Conservation (phyloP, 2,329 filamentous ascomycete species). For the Penicillium sp. region DNA sequence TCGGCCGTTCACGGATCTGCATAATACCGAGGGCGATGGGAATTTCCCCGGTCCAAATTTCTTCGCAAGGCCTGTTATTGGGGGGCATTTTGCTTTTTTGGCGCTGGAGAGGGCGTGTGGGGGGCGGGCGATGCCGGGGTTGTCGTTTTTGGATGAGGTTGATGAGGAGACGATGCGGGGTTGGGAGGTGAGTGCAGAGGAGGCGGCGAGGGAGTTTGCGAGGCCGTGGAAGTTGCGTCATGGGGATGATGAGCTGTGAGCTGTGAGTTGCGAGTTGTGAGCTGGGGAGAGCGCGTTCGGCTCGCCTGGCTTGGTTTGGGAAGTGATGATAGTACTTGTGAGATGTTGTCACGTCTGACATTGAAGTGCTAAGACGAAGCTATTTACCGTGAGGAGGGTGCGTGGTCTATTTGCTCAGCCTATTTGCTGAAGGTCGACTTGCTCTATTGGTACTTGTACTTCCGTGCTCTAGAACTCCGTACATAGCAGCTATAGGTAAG, state of each 20-base stretch:
- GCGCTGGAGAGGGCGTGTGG: conserved; percentile 79
- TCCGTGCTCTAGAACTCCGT: background rate
- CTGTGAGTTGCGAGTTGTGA: background rate
- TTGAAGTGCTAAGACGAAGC: background rate
- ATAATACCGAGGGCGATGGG: conserved; percentile 76
- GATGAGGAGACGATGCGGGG: conserved; percentile 25
- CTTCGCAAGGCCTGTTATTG: conserved; percentile 80
- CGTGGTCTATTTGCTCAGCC: background rate
- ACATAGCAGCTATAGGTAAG: background rate
- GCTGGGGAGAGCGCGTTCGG: background rate
- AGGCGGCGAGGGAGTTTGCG: conserved; percentile 26
- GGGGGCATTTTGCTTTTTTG: conserved; percentile 82
- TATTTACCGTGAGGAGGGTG: background rate
- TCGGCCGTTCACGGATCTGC: conserved; percentile 77
- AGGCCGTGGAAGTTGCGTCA: conserved; percentile 17
- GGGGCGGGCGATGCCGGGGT: conserved; percentile 63
- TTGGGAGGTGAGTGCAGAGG: conserved; percentile 27
- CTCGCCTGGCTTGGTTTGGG: background rate
- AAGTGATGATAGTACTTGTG: background rate
- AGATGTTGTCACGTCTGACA: background rate
- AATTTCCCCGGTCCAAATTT: conserved; percentile 75
- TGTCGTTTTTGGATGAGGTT: conserved; percentile 51
- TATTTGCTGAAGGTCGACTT: background rate
- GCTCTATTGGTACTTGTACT: background rate
- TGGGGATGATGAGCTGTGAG: conserved; percentile 26